phyloP scores from a whole-genome alignment of 106 monocot genomes.

The Dendrobium chrysotoxum region DNA sequence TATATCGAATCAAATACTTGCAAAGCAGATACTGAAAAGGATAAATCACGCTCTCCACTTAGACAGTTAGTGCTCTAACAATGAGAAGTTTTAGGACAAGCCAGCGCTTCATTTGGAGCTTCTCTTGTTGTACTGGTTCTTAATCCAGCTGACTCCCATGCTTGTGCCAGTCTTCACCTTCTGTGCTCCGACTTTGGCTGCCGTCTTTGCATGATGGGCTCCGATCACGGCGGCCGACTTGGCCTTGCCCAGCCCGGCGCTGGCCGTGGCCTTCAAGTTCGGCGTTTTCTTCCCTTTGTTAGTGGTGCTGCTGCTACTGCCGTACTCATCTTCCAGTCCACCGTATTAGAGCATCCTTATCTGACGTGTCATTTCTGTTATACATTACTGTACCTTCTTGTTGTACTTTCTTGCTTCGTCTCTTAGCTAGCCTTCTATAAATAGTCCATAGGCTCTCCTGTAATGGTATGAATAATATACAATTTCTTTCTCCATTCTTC shows the following conservation, averaged over 20 bases:
- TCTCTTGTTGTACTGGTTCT: slow-evolving; percentile 59
- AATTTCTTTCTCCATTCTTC: no score
- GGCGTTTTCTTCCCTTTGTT: slow-evolving; percentile 33
- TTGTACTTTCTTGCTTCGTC: no score
- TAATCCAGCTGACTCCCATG: slow-evolving; percentile 59
- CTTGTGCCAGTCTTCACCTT: slow-evolving; percentile 58
- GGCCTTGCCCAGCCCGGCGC: slow-evolving; percentile 42
- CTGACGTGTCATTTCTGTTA: no score
- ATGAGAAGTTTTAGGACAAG: neutral
- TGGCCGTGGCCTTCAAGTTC: slow-evolving; percentile 42
- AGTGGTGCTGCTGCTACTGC: slow-evolving; percentile 5
- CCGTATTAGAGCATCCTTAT: no score
- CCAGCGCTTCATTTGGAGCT: slow-evolving; percentile 31
- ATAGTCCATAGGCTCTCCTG: no score
- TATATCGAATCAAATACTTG: no score
- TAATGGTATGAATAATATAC: no score
- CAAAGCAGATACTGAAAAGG: no score
- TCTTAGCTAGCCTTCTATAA: no score
- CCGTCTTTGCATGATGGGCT: slow-evolving; percentile 50
- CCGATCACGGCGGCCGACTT: slow-evolving; percentile 40
- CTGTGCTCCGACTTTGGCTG: slow-evolving; percentile 36
- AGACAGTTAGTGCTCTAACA: no score
- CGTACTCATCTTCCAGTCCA: slow-evolving; percentile 7
- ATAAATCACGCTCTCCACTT: no score
- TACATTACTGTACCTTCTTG: no score